Conservation (phyloP, 306 rosid genomes). For the Nissolia schottii region DNA sequence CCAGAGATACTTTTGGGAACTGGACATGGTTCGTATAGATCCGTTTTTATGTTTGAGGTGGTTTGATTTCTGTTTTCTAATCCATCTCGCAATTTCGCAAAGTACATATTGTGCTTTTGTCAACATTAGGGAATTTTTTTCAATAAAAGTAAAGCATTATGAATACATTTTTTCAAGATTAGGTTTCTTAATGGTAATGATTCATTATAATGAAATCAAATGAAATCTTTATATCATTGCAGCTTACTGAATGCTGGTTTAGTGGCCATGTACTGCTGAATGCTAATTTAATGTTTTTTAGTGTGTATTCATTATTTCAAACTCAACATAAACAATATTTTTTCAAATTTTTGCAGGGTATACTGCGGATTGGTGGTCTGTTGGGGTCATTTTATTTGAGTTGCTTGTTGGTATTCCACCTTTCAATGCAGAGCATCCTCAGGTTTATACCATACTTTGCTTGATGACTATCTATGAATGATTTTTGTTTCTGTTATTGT, state of each 20-base stretch:
- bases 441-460: conserved; percentile 46
- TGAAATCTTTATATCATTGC: neutral
- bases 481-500: neutral
- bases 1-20: conserved; percentile 99
- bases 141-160: neutral
- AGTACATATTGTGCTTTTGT: conserved; percentile 14
- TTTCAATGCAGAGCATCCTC: conserved; percentile 98
- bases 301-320: conserved; percentile 8
- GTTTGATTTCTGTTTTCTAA: conserved; percentile 34
- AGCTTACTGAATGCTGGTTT: conserved; percentile 1
- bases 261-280: neutral
- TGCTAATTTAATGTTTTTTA: neutral
- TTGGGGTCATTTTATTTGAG: conserved; percentile 95
- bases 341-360: conserved; percentile 46
- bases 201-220: neutral
- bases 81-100: conserved; percentile 6
- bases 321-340: neutral
- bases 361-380: conserved; percentile 99
- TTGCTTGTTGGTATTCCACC: conserved; percentile 98
- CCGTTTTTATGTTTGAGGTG: conserved; percentile 53
- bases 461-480: neutral
- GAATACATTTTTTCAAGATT: neutral
- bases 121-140: neutral
- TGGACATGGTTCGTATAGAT: conserved; percentile 92
- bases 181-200: conserved; percentile 2